A percentile compares a stretch with the other conserved stretches of the same genome.
phyloP scores from a whole-genome alignment of 345 rosid species.

The Acer negundo region DNA sequence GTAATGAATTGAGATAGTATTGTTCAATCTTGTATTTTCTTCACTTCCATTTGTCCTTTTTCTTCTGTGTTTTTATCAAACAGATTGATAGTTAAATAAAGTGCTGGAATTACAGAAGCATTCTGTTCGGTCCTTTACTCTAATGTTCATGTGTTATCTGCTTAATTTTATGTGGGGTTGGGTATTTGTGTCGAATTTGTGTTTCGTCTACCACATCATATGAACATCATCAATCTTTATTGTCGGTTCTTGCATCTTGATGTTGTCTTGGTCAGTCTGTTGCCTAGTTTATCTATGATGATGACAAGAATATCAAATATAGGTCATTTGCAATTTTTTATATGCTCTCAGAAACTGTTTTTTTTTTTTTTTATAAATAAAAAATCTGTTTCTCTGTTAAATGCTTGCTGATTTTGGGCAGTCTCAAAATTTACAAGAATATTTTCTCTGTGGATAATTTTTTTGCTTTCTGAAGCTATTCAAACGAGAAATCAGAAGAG shows the following conservation, averaged over 20 bases:
- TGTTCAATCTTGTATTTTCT: slow-evolving; percentile 1
- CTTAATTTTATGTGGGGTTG: not conserved
- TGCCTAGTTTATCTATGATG: not conserved
- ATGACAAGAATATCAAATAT: not conserved
- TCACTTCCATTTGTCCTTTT: not conserved
- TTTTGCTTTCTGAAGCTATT: slow-evolving; percentile 49
- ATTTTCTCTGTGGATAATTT: not conserved
- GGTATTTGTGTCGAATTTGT: not conserved
- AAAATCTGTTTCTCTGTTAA: not conserved
- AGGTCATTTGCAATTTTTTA: not conserved
- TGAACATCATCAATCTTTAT: not conserved
- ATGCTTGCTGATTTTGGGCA: not conserved
- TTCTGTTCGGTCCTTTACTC: not conserved
- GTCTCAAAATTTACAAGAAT: not conserved
- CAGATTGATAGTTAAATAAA: too few species aligned
- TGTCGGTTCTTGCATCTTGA: not conserved
- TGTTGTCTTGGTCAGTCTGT: not conserved
- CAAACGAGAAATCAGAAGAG: slow-evolving; percentile 79
- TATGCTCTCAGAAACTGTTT: not conserved
- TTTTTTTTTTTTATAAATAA: not conserved
- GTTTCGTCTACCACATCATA: not conserved
- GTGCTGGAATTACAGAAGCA: not conserved
- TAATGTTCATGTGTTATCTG: not conserved
- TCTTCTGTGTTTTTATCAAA: not conserved
- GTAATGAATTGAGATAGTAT: not conserved